Evolutionary conservation across 345 rosid species (phyloP).

Genomic region (Toxicodendron radicans): DNA sequence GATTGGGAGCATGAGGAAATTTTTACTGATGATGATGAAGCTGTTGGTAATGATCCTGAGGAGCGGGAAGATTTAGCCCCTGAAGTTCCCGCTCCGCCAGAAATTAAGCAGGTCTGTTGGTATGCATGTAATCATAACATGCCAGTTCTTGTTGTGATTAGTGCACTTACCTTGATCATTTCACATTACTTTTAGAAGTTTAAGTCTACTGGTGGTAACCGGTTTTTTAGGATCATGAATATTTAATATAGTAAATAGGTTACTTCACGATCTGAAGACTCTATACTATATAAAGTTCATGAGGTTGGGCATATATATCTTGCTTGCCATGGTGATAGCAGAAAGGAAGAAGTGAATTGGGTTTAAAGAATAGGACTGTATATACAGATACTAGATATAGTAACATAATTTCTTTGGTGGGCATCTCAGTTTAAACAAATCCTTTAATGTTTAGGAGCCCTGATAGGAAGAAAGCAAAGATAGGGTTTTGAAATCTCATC

Average conservation of each 20-base stretch:
- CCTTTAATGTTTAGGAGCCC: no score
- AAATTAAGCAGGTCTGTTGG: conserved; percentile 75
- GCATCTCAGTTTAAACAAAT: no score
- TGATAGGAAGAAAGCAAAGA: no score
- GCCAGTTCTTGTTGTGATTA: conserved; percentile 4
- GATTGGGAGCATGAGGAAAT: conserved; percentile 99
- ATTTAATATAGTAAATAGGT: neutral
- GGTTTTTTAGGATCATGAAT: neutral
- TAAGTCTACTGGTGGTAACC: neutral
- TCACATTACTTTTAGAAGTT: neutral
- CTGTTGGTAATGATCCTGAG: conserved; percentile 87
- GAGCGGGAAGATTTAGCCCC: conserved; percentile 94
- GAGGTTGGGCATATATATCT: neutral
- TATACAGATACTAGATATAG: neutral
- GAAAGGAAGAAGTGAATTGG: neutral
- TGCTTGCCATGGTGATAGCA: neutral
- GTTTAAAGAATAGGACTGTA: neutral
- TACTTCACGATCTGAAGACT: neutral
- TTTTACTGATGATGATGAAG: conserved; percentile 98
- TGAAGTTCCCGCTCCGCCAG: conserved; percentile 96
- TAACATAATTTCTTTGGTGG: no score
- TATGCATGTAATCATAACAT: neutral
- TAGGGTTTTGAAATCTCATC: no score
- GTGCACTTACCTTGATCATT: neutral
- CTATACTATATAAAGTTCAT: no score